Evolutionary conservation across 139 green algal genomes (phyloP).

Genomic region (Asterochloris erici): DNA sequence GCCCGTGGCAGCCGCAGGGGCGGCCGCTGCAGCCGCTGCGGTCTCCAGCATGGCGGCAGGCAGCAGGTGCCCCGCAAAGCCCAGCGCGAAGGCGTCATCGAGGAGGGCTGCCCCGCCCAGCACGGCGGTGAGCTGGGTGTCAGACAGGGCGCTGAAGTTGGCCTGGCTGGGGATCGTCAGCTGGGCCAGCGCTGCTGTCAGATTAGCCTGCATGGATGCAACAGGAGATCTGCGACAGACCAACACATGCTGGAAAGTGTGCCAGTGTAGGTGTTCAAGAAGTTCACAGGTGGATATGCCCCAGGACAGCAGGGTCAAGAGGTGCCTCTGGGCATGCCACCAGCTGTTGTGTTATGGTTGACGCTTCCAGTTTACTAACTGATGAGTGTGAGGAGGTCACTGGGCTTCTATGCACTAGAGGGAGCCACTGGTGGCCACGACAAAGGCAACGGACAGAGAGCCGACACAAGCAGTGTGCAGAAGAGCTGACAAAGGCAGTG

Average conservation of each 20-base stretch:
- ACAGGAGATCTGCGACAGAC: not conserved
- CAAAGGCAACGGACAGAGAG: too few species aligned
- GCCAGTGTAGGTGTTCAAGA: not conserved
- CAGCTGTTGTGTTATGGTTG: not conserved
- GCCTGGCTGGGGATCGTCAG: not conserved
- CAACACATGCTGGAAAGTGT: not conserved
- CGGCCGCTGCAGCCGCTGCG: conserved; percentile 7
- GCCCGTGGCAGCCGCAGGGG: not conserved
- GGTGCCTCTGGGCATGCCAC: not conserved
- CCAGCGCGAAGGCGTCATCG: not conserved
- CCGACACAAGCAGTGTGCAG: too few species aligned
- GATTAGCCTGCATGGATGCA: not conserved
- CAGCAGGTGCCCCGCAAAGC: not conserved
- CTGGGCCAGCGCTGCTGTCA: not conserved
- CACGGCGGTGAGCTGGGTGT: not conserved
- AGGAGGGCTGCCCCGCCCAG: not conserved
- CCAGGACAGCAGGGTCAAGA: not conserved
- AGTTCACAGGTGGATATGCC: not conserved
- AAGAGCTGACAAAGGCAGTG: too few species aligned
- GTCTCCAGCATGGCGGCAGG: not conserved
- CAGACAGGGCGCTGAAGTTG: not conserved
- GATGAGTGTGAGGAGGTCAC: not conserved
- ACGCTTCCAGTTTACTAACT: too few species aligned
- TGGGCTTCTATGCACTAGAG: not conserved
- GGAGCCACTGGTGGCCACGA: too few species aligned